Evolutionary conservation across 306 rosid genomes (phyloP).

Genomic region (Pyrus betulifolia): DNA sequence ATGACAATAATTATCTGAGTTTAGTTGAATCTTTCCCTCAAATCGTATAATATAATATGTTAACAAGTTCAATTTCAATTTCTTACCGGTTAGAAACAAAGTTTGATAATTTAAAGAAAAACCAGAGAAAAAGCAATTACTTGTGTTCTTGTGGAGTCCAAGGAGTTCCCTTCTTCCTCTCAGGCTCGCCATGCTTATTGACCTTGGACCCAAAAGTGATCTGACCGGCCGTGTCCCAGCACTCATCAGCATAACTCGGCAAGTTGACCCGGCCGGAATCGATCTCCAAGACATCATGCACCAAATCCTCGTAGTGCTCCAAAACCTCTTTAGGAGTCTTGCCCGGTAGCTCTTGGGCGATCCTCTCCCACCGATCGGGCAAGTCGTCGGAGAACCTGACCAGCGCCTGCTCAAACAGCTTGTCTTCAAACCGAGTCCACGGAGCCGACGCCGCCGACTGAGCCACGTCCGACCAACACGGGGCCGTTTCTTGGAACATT

Average conservation of each 20-base stretch:
- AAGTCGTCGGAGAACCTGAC: conserved; percentile 40
- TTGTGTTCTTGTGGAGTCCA: conserved; percentile 90
- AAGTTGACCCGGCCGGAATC: conserved; percentile 69
- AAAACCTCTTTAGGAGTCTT: conserved; percentile 42
- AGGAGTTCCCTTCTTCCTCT: conserved; percentile 82
- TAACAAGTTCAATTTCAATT: not conserved
- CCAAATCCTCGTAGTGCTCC: conserved; percentile 54
- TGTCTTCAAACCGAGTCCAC: conserved; percentile 74
- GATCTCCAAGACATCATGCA: conserved; percentile 63
- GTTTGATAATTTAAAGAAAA: not conserved
- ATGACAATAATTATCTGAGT: not conserved
- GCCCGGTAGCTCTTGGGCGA: conserved; percentile 58
- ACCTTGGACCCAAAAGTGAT: conserved; percentile 54
- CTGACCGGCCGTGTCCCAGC: conserved; percentile 57
- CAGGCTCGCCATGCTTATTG: conserved; percentile 34
- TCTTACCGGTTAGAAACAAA: not conserved
- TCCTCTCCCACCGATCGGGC: conserved; percentile 64
- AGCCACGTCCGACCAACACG: conserved; percentile 24
- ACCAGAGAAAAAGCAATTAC: conserved; percentile 15
- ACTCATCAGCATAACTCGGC: conserved; percentile 59
- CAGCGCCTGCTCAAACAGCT: conserved; percentile 73
- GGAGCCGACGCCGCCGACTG: conserved; percentile 15
- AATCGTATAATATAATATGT: too few species aligned
- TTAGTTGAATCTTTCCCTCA: not conserved
- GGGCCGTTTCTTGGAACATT: conserved; percentile 39